phyloP scores from a whole-genome alignment of 257 asterid species.

The Nicotiana obtusifolia region DNA sequence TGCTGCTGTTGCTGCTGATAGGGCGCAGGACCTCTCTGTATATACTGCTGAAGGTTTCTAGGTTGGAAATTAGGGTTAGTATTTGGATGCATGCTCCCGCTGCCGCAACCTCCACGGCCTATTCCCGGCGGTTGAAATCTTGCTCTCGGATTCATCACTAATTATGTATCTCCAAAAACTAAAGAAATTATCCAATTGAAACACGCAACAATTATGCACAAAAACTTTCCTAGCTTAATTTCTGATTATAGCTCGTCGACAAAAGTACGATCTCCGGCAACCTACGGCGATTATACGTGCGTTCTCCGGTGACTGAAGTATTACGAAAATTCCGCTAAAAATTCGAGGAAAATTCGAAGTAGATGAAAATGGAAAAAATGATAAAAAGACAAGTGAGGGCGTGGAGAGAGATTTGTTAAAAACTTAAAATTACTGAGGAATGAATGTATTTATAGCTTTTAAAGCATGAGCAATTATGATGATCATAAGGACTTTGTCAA shows the following conservation, averaged over 20 bases:
- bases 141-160: slow-evolving; percentile 66
- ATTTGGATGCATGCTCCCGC: slow-evolving; percentile 50
- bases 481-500: no score
- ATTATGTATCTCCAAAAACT: slow-evolving; percentile 7
- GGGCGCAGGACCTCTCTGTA: slow-evolving; percentile 53
- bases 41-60: slow-evolving; percentile 63
- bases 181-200: slow-evolving; percentile 13
- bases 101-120: slow-evolving; percentile 59
- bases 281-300: not conserved
- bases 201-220: slow-evolving; percentile 19
- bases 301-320: not conserved
- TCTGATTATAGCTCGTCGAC: not conserved
- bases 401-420: slow-evolving; percentile 16
- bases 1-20: slow-evolving; percentile 44
- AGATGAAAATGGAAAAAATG: not conserved
- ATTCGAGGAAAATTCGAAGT: not conserved
- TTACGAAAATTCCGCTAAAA: not conserved
- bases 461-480: no score
- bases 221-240: slow-evolving; percentile 10
- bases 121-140: slow-evolving; percentile 94
- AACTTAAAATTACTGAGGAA: slow-evolving; percentile 2
- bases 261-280: not conserved
- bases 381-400: slow-evolving; percentile 21
- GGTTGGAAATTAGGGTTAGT: slow-evolving; percentile 57
- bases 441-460: slow-evolving; percentile 12